Evolutionary conservation across 2,329 filamentous ascomycete species (phyloP).

Genomic region (Helicocarpus griseus): DNA sequence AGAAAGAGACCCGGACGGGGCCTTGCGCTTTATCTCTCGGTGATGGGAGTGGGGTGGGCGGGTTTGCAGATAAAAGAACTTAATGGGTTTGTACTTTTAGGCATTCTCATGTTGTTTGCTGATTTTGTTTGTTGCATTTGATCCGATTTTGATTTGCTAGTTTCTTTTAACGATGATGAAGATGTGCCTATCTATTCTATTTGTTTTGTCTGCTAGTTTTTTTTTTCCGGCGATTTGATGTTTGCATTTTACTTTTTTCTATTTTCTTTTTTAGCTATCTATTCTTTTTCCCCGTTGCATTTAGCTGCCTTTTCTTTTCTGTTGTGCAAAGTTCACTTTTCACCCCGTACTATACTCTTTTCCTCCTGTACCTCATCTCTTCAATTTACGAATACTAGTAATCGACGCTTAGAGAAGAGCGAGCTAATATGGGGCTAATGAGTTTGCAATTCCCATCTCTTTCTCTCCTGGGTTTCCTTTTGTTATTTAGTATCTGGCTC

Average conservation of each 20-base stretch:
- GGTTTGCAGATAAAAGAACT: background rate
- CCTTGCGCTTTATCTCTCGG: too few relatives aligned
- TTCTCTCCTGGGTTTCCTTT: too few relatives aligned
- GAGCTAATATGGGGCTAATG: too few relatives aligned
- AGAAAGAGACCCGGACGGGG: too few relatives aligned
- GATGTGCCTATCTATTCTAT: background rate
- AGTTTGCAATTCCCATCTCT: too few relatives aligned
- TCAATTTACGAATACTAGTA: too few relatives aligned
- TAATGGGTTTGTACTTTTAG: constrained; percentile 5
- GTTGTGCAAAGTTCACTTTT: background rate
- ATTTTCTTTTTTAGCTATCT: background rate
- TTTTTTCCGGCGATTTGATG: background rate
- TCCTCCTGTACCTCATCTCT: too few relatives aligned
- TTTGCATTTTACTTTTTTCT: background rate
- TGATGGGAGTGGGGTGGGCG: too few relatives aligned
- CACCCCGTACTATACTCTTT: too few relatives aligned
- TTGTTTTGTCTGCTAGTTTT: background rate
- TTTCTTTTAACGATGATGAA: background rate
- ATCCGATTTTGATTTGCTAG: background rate
- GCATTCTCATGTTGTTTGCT: constrained; percentile 2
- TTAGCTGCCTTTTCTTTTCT: background rate
- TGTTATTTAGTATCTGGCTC: too few relatives aligned
- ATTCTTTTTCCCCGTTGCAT: background rate
- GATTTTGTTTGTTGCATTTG: background rate
- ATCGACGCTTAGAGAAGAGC: too few relatives aligned